Conservation (phyloP, 164 flowering plant species). For the Platanus orientalis region DNA sequence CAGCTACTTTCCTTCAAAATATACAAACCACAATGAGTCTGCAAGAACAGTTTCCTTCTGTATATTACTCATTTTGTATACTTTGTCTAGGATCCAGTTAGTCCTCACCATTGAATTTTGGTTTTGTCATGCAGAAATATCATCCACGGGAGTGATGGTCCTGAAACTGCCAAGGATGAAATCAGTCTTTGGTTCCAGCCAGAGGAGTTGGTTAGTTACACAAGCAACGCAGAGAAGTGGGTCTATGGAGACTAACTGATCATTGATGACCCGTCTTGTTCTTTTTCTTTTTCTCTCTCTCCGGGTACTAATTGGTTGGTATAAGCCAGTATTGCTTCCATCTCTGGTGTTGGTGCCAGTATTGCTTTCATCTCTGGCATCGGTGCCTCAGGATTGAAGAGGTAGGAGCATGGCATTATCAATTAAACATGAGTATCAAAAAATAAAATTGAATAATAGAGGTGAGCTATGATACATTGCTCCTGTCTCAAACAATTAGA, state of each 20-base stretch:
- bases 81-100: too few relatives aligned
- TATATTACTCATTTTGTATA: background rate
- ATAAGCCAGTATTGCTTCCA: background rate
- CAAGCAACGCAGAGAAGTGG: constrained; percentile 90
- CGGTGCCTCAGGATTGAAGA: background rate
- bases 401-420: background rate
- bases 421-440: background rate
- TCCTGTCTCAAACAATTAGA: background rate
- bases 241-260: constrained; percentile 68
- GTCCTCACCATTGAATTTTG: background rate
- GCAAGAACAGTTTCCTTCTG: background rate
- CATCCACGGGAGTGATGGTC: constrained; percentile 97
- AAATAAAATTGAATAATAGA: constrained; percentile 16
- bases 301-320: background rate
- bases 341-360: background rate
- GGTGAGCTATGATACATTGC: background rate
- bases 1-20: too few relatives aligned
- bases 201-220: constrained; percentile 70
- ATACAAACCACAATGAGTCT: too few relatives aligned
- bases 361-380: background rate
- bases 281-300: background rate
- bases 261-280: background rate
- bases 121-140: constrained; percentile 53
- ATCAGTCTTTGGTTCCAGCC: constrained; percentile 88
- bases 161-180: constrained; percentile 92